Evolutionary conservation across 352 stramenopile genomes (phyloP).

Genomic region (Globisporangium irregulare): DNA sequence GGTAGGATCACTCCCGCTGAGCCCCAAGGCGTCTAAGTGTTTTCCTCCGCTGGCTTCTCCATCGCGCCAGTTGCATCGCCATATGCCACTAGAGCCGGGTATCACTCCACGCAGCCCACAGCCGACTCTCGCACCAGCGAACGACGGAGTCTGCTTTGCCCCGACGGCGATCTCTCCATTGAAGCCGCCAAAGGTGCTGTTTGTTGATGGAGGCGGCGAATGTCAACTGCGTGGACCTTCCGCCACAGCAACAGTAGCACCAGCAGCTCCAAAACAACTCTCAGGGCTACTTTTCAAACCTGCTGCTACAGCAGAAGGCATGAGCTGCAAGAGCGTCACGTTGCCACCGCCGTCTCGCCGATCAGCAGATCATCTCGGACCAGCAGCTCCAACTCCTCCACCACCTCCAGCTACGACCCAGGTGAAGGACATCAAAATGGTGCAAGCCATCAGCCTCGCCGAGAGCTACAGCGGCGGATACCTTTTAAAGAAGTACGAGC

Average conservation of each 20-base stretch:
- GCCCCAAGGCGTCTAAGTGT: constrained; percentile 14
- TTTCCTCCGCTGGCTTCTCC: constrained; percentile 15
- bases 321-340: constrained; percentile 3
- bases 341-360: neutral
- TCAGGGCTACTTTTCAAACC: neutral
- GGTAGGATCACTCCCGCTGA: constrained; percentile 4
- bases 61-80: neutral
- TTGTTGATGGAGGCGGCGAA: constrained; percentile 1
- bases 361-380: neutral
- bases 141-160: constrained; percentile 16
- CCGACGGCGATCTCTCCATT: constrained; percentile 4
- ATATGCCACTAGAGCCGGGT: neutral
- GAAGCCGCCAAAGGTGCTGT: constrained; percentile 4
- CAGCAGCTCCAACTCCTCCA: neutral
- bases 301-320: neutral
- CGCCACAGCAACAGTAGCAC: neutral
- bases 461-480: constrained; percentile 82
- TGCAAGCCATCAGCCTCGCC: constrained; percentile 71
- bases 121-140: neutral
- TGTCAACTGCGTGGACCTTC: constrained; percentile 11
- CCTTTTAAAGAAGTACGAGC: constrained; percentile 73
- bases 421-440: constrained; percentile 45
- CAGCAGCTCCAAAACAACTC: neutral
- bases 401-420: constrained; percentile 2
- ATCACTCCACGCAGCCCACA: constrained; percentile 3